These are phyloP conservation scores for Metarhizium anisopliae DNA, from an alignment of 2,329 filamentous ascomycete genomes.

Conservation along the genomic window DNA sequence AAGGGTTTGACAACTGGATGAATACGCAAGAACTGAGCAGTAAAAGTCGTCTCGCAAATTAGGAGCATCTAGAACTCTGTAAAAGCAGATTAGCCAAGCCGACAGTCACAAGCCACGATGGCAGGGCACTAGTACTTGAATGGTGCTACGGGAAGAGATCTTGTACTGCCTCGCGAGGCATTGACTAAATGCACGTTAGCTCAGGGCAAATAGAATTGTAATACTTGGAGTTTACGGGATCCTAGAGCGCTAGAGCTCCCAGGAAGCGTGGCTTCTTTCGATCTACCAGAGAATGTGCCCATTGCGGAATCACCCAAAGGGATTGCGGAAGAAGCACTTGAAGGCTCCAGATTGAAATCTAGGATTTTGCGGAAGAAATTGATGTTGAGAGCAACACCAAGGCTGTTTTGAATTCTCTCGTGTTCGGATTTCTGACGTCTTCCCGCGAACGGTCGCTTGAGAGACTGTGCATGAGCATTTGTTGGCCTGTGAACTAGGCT, in stretches of 20 bases:
- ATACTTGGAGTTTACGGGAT: neutral
- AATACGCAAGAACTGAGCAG: constrained; percentile 85
- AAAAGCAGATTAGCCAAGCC: neutral
- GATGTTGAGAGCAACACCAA: constrained; percentile 76
- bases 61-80: constrained; percentile 76
- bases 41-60: constrained; percentile 92
- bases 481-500: neutral
- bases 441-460: neutral
- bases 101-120: neutral
- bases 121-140: constrained; percentile 54
- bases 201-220: neutral
- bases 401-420: constrained; percentile 60
- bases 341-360: constrained; percentile 31
- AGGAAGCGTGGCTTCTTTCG: neutral
- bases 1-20: constrained; percentile 60
- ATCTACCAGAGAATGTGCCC: neutral
- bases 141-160: constrained; percentile 58
- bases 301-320: constrained; percentile 14
- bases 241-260: neutral
- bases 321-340: neutral
- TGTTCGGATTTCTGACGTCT: constrained; percentile 29
- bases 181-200: constrained; percentile 2
- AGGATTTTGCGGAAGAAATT: constrained; percentile 61
- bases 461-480: neutral
- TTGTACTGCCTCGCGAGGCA: constrained; percentile 7